These are phyloP conservation scores for Daldinia vernicosa DNA, from an alignment of 495 filamentous ascomycete genomes.

Conservation along the genomic window DNA sequence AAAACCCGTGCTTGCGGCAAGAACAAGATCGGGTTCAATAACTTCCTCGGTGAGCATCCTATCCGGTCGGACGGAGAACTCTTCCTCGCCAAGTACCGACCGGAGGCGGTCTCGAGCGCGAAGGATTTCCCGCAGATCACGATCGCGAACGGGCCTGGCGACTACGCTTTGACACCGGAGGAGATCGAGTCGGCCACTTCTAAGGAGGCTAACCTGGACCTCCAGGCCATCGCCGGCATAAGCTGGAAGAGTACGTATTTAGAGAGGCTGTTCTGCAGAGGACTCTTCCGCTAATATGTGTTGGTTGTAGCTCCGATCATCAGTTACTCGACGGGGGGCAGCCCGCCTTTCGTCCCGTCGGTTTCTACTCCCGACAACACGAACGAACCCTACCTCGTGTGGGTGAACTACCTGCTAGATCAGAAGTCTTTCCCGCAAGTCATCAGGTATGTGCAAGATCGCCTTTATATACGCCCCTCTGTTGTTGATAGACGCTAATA, in stretches of 20 bases:
- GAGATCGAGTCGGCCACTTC: slow-evolving; percentile 49
- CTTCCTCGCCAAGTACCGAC: slow-evolving; percentile 60
- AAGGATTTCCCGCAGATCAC: slow-evolving; percentile 53
- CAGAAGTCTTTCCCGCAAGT: slow-evolving; percentile 70
- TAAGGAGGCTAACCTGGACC: slow-evolving; percentile 76
- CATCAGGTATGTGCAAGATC: slow-evolving; percentile 54
- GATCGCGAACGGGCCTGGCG: slow-evolving; percentile 52
- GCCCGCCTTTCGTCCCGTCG: slow-evolving; percentile 47
- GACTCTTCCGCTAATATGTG: not conserved
- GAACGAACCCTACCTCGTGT: slow-evolving; percentile 84
- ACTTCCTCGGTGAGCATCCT: slow-evolving; percentile 60
- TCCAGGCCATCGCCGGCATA: slow-evolving; percentile 64
- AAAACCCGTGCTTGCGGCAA: slow-evolving; percentile 51
- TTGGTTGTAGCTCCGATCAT: slow-evolving; percentile 46
- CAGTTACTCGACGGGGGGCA: slow-evolving; percentile 56
- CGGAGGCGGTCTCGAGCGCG: slow-evolving; percentile 55
- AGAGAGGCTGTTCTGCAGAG: not conserved
- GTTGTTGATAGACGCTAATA: slow-evolving; percentile 20
- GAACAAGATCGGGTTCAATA: slow-evolving; percentile 59
- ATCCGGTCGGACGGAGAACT: slow-evolving; percentile 59
- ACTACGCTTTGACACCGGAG: slow-evolving; percentile 36
- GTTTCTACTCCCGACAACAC: slow-evolving; percentile 55
- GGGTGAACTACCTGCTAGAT: slow-evolving; percentile 64
- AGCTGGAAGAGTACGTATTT: slow-evolving; percentile 36
- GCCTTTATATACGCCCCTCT: not conserved